Evolutionary conservation across 768 basidiomycete species (phyloP).

Genomic region (Phanerochaete carnosa): DNA sequence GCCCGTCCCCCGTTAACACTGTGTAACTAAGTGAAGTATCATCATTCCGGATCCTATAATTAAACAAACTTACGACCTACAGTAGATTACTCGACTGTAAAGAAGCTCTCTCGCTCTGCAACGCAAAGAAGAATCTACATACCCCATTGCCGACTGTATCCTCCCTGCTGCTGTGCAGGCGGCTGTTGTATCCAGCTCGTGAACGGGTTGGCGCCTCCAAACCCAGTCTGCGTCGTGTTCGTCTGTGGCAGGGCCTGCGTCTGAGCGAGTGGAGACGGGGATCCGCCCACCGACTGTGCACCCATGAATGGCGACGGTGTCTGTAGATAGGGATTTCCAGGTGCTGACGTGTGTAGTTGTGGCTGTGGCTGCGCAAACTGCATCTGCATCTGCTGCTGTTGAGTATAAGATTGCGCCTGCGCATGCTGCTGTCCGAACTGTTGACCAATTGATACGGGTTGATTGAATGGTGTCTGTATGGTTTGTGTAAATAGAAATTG

Average conservation of each 20-base stretch:
- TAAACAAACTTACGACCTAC: not conserved
- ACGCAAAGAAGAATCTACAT: not conserved
- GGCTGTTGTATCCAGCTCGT: conserved; percentile 25
- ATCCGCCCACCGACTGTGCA: not conserved
- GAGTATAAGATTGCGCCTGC: conserved; percentile 19
- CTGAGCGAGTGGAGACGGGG: conserved; percentile 3
- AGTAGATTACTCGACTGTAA: not conserved
- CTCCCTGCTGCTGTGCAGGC: conserved; percentile 11
- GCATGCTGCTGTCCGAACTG: conserved; percentile 25
- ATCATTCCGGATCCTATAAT: not conserved
- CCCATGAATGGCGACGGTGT: conserved; percentile 13
- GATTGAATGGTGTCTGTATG: not conserved
- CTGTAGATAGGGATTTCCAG: conserved; percentile 16
- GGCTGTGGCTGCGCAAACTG: conserved; percentile 33
- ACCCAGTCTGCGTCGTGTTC: not conserved
- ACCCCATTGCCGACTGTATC: conserved; percentile 3
- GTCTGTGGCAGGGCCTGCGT: conserved; percentile 1
- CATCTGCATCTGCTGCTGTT: conserved; percentile 16
- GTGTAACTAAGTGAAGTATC: not conserved
- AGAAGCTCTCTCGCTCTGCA: not conserved
- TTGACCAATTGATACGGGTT: not conserved
- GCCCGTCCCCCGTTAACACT: no score
- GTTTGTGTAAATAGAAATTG: not conserved
- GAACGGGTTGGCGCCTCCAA: conserved; percentile 18
- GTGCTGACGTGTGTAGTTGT: conserved; percentile 15